A percentile compares a stretch with the other conserved stretches of the same genome.
These are phyloP conservation scores for Hansenula lynferdii DNA, from an alignment of 1,139 yeast species.

Conservation along the genomic window DNA sequence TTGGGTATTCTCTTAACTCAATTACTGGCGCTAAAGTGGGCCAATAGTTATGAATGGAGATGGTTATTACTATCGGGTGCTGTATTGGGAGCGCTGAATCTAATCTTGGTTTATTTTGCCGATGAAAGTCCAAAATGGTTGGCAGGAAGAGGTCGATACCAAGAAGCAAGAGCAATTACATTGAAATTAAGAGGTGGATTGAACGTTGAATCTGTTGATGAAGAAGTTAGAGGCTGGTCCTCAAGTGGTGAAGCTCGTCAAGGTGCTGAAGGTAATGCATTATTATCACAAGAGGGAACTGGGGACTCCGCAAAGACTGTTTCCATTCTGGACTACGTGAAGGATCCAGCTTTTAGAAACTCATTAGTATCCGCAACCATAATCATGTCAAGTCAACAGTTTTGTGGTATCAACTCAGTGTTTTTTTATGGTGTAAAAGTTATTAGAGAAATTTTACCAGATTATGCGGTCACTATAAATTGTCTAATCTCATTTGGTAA, in stretches of 20 bases:
- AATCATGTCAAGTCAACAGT: conserved; percentile 82
- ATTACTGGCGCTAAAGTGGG: conserved; percentile 61
- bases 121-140: conserved; percentile 89
- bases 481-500: conserved; percentile 72
- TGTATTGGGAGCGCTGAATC: conserved; percentile 45
- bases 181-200: conserved; percentile 28
- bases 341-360: conserved; percentile 44
- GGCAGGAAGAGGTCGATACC: conserved; percentile 28
- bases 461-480: conserved; percentile 63
- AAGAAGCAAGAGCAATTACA: conserved; percentile 32
- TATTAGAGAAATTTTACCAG: conserved; percentile 63
- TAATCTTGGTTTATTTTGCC: conserved; percentile 40
- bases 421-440: conserved; percentile 90
- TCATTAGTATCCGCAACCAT: conserved; percentile 68
- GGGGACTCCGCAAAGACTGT: neutral
- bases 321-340: conserved; percentile 39
- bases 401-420: conserved; percentile 89
- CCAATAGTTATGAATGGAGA: conserved; percentile 70
- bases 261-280: neutral
- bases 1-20: conserved; percentile 82
- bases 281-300: neutral
- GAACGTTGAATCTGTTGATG: conserved; percentile 22
- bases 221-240: conserved; percentile 26
- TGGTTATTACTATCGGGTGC: conserved; percentile 56
- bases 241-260: neutral